Base-by-base conservation (phyloP, 2,329 filamentous ascomycete species). In the Periglandula ipomoeae region DNA sequence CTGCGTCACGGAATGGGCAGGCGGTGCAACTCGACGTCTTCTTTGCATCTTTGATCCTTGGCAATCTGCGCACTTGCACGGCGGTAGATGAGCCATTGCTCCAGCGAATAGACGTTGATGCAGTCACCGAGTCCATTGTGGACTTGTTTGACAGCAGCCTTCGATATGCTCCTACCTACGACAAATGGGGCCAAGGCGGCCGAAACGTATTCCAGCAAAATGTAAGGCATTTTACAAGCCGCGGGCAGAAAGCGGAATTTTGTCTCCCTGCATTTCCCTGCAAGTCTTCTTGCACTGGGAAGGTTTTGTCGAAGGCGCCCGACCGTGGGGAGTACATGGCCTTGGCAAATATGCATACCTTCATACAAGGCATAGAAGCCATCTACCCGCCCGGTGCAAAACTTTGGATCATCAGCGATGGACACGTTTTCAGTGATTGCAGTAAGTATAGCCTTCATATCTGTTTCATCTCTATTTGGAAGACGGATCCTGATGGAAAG, bases 361-460 rank as follows among this genome's bases (percentile, higher is more conserved):
- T 69, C 32, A 44, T 64, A 3, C 52, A 55, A 24, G 52, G 47
- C 11, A 48, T 67, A n/a, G 57, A 62, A 41, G 47, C 56, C 19
- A 45, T 67, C 2, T 68, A 69, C 24, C 15, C 44, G 5, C 62
- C 60, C 0, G 65, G 66, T 2, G 65, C 59, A 22, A 62, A 58
- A 44, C 42, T 69, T n/a, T 63, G 56, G 57, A 61, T 70, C 46
- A 61, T 69, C 23, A 67, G 64, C 38, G 66, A 69, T n/a, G 66
- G 66, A 4, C 66, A 69, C 50, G 65, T 69, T 6, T 68, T 69
- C 27, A 64, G 63, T 20, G 66, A 72, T 52, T 71, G 68, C 57
- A 70, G 63, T 65, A 24, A 51, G 49, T 48, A 22, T 11, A 8
- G 10, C 23, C 35, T 3, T 27, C 13, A 10, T 30, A 13, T 42